A percentile compares a stretch with the other conserved stretches of the same genome.
phyloP scores from a whole-genome alignment of 208 protist genomes.

The Leishmania tarentolae region DNA sequence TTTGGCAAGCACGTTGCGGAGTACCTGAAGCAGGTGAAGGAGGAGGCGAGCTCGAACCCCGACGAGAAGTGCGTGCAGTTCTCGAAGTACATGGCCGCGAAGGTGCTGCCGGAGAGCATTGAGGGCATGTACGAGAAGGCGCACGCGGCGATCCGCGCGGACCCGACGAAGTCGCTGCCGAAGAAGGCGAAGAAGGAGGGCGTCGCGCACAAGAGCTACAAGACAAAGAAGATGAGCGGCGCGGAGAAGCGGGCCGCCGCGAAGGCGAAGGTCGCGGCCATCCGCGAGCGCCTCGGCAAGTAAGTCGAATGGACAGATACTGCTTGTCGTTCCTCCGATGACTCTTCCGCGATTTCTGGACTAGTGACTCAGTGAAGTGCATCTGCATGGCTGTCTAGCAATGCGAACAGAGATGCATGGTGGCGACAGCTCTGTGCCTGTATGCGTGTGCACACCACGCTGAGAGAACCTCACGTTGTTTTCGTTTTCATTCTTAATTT shows the following conservation, averaged over 20 bases:
- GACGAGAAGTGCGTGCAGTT: slow-evolving; percentile 96
- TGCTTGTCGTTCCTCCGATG: not conserved
- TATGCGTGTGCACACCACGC: not conserved
- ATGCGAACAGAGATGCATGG: too few species aligned
- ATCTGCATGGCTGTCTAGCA: not conserved
- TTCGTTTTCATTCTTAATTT: not conserved
- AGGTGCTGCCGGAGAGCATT: slow-evolving; percentile 92
- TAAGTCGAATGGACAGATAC: too few species aligned
- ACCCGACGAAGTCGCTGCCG: slow-evolving; percentile 82
- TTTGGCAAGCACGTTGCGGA: slow-evolving; percentile 98
- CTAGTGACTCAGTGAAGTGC: not conserved
- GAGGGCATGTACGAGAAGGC: slow-evolving; percentile 95
- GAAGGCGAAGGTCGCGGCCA: slow-evolving; percentile 48
- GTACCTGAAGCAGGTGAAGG: slow-evolving; percentile 97
- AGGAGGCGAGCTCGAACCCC: slow-evolving; percentile 89
- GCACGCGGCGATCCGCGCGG: slow-evolving; percentile 93
- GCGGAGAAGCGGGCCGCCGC: slow-evolving; percentile 46
- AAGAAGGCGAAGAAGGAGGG: slow-evolving; percentile 66
- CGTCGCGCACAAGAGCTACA: slow-evolving; percentile 48
- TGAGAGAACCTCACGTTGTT: not conserved
- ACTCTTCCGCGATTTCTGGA: not conserved
- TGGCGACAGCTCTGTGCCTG: not conserved
- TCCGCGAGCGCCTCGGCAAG: slow-evolving; percentile 60
- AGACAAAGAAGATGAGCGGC: slow-evolving; percentile 52
- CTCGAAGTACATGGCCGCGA: slow-evolving; percentile 93